phyloP scores from a whole-genome alignment of 768 basidiomycete genomes.

The Pisolithus sp. region DNA sequence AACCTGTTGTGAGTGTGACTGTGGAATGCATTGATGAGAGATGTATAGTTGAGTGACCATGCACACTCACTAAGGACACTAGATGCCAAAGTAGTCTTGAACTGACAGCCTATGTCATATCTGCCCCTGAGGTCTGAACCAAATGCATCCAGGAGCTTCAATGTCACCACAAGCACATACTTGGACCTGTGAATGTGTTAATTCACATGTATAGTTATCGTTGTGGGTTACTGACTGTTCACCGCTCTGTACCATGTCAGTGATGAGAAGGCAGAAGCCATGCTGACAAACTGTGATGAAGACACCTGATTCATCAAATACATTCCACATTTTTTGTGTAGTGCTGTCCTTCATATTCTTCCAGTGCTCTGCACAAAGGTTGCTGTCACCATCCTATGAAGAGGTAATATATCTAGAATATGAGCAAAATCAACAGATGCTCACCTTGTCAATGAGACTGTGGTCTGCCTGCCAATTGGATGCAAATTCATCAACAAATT shows the following conservation, averaged over 20 bases:
- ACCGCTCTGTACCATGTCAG: slow-evolving; percentile 22
- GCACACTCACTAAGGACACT: slow-evolving; percentile 4
- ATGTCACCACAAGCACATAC: slow-evolving; percentile 11
- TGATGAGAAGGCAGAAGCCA: slow-evolving; percentile 14
- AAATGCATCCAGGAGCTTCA: slow-evolving; percentile 5
- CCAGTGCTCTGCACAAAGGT: too few relatives aligned
- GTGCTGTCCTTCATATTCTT: too few relatives aligned
- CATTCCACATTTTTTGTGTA: not conserved
- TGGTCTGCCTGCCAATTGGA: too few relatives aligned
- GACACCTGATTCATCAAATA: slow-evolving; percentile 8
- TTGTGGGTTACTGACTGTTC: not conserved
- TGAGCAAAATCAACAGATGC: too few relatives aligned
- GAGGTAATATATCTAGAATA: too few relatives aligned
- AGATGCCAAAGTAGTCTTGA: slow-evolving; percentile 9
- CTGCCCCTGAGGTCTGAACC: slow-evolving; percentile 7
- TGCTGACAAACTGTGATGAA: slow-evolving; percentile 20
- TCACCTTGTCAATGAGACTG: too few relatives aligned
- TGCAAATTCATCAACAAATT: too few relatives aligned
- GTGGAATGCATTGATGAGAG: slow-evolving; percentile 15
- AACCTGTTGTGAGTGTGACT: slow-evolving; percentile 17
- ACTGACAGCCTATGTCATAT: slow-evolving; percentile 18
- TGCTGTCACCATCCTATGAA: too few relatives aligned
- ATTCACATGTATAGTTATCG: too few relatives aligned
- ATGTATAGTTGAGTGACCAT: not conserved
- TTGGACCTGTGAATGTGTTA: slow-evolving; percentile 9